Conservation (phyloP, 2,329 filamentous ascomycete species). For the Pestalotiopsis sp. region DNA sequence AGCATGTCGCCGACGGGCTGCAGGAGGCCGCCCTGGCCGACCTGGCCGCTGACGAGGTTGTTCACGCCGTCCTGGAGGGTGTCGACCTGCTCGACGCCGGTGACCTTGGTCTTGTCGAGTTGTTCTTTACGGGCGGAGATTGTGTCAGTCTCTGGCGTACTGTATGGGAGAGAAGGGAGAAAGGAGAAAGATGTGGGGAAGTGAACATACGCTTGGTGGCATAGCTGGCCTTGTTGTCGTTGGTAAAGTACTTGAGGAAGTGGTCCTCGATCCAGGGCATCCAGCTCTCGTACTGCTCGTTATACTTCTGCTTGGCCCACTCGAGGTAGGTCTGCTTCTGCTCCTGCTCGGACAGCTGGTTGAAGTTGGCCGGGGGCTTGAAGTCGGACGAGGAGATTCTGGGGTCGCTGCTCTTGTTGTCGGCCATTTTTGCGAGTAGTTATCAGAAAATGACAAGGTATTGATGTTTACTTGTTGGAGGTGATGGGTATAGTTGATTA, state of each 20-base stretch:
- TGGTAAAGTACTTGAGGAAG: conserved; percentile 73
- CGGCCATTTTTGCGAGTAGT: neutral
- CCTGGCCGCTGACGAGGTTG: conserved; percentile 62
- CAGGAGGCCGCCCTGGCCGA: conserved; percentile 69
- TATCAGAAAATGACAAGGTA: neutral
- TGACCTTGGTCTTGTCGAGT: conserved; percentile 71
- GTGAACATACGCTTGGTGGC: conserved; percentile 68
- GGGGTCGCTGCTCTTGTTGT: conserved; percentile 1
- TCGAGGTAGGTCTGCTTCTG: conserved; percentile 42
- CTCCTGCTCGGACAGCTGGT: conserved; percentile 15
- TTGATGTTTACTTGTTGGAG: neutral
- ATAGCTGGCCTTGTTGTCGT: conserved; percentile 77
- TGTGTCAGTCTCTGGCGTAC: neutral
- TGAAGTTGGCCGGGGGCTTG: conserved; percentile 14
- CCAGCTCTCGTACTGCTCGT: conserved; percentile 74
- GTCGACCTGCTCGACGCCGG: conserved; percentile 68
- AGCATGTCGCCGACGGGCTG: conserved; percentile 65
- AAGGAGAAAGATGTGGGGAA: too few relatives aligned
- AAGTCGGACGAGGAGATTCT: conserved; percentile 12
- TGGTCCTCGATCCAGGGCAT: conserved; percentile 77
- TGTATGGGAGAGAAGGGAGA: neutral
- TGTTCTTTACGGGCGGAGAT: conserved; percentile 49
- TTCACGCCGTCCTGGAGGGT: conserved; percentile 69
- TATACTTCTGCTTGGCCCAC: conserved; percentile 66
- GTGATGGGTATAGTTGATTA: neutral